Base-by-base conservation (phyloP, 495 filamentous ascomycete genomes). In the Evernia prunastri region DNA sequence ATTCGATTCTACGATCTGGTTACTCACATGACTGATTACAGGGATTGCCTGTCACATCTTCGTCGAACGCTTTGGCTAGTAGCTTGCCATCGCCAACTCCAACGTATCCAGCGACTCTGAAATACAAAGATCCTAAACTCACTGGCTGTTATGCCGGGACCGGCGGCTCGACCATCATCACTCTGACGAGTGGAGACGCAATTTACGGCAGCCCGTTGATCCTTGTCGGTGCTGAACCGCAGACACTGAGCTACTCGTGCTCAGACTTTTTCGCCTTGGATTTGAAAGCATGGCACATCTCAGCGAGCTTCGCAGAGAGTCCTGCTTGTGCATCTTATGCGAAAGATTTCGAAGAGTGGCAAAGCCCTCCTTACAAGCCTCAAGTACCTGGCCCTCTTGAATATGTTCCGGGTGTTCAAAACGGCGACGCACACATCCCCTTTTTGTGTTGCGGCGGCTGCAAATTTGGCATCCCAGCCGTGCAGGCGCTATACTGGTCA, bases 71-170 rank as follows among this genome's bases (percentile, higher is more conserved):
- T 42, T 42, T 13, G 17, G 39, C 39, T 42, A 42, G 39, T 42
- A 45, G 2, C 43, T n/a, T 45, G 5, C 20, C n/a, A 45, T 23
- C 23, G 18, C 25, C n/a, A 49, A 49, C 45, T 23, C n/a, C 45
- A 27, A 13, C 45, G 18, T 7, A n/a, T 49, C 23, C 23, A 49
- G 45, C 4, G 23, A 49, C 45, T 49, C 10, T 49, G 9, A 25
- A 49, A 49, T 49, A 27, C n/a, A 49, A 49, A 49, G 45, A 49
- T 27, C 45, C 45, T 27, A 49, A 49, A 25, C 45, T 49, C n/a
- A 49, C 45, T 25, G 45, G 45, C 9, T 49, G 45, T 27, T 49
- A 25, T 27, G 45, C 45, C 11, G 45, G 45, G 15, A 49, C 45
- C 1, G 45, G 45, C 1, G 45, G 45, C 45, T 49, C 45, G 45